A percentile compares a stretch with the other conserved stretches of the same genome.
These are phyloP conservation scores for Blastobotrys elegans DNA, from an alignment of 1,139 yeast species.

Conservation along the genomic window DNA sequence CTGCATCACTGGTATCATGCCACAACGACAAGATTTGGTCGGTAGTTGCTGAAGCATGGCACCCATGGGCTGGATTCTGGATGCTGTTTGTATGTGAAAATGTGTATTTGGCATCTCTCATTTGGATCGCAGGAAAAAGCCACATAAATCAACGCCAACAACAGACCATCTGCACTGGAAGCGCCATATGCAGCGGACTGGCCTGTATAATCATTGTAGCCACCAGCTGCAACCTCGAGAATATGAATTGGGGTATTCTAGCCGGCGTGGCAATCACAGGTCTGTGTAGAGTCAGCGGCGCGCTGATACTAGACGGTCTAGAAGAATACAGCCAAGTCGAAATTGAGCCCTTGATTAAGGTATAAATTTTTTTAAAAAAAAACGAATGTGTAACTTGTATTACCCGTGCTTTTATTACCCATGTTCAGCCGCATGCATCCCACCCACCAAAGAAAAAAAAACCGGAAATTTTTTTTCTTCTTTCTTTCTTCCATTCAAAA, in stretches of 20 bases:
- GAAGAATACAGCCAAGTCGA: not conserved
- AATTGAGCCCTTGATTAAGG: not conserved
- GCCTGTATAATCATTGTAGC: not conserved
- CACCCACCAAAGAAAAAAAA: too few species aligned
- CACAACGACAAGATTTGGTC: not conserved
- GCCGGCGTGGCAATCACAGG: constrained; percentile 2
- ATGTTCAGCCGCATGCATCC: too few species aligned
- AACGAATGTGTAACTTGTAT: too few species aligned
- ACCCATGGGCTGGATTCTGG: constrained; percentile 3
- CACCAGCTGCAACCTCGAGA: not conserved
- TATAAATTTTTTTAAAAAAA: too few species aligned
- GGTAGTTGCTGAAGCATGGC: not conserved
- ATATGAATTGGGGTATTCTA: not conserved
- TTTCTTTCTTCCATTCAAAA: too few species aligned
- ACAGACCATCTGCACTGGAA: not conserved
- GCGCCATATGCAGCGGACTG: not conserved
- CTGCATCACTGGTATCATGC: not conserved
- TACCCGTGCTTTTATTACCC: too few species aligned
- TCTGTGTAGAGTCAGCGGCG: not conserved
- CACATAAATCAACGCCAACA: not conserved
- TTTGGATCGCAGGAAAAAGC: not conserved
- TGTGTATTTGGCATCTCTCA: not conserved
- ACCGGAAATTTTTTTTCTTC: too few species aligned
- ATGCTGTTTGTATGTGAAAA: not conserved
- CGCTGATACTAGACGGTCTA: not conserved